phyloP scores from a whole-genome alignment of 2,329 filamentous ascomycete species.

The Colletotrichum musicola region DNA sequence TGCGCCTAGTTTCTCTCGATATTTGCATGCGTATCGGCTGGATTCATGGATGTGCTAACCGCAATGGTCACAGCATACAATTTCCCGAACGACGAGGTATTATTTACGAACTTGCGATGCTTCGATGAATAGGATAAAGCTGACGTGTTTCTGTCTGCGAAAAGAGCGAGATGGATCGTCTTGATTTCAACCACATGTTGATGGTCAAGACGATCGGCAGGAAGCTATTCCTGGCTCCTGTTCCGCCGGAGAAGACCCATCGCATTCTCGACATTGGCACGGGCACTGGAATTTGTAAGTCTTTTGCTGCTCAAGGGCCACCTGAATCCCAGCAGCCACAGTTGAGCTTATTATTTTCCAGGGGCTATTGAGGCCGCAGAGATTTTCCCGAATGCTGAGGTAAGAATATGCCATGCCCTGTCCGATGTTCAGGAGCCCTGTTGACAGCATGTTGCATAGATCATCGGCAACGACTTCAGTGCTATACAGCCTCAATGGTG shows the following conservation, averaged over 20 bases:
- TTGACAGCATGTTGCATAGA: constrained; percentile 53
- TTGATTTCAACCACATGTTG: constrained; percentile 19
- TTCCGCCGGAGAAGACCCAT: constrained; percentile 46
- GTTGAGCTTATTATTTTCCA: background rate
- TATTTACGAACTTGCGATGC: background rate
- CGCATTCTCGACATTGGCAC: constrained; percentile 59
- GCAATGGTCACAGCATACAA: background rate
- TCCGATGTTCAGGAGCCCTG: constrained; percentile 38
- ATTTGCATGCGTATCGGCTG: no score
- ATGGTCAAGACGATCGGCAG: constrained; percentile 8
- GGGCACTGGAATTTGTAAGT: constrained; percentile 56
- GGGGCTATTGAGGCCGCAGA: constrained; percentile 56
- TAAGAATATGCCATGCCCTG: constrained; percentile 17
- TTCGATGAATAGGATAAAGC: no score
- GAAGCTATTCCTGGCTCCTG: constrained; percentile 41
- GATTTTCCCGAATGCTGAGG: constrained; percentile 45
- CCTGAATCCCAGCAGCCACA: background rate
- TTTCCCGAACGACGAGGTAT: background rate
- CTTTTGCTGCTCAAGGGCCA: accelerated
- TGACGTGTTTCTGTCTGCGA: background rate
- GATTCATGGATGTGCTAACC: background rate
- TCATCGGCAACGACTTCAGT: constrained; percentile 48
- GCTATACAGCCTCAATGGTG: constrained; percentile 34
- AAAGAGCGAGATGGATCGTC: background rate
- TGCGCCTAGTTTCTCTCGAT: no score